Conservation (phyloP, 768 basidiomycete genomes). For the Collybiopsis confluens region DNA sequence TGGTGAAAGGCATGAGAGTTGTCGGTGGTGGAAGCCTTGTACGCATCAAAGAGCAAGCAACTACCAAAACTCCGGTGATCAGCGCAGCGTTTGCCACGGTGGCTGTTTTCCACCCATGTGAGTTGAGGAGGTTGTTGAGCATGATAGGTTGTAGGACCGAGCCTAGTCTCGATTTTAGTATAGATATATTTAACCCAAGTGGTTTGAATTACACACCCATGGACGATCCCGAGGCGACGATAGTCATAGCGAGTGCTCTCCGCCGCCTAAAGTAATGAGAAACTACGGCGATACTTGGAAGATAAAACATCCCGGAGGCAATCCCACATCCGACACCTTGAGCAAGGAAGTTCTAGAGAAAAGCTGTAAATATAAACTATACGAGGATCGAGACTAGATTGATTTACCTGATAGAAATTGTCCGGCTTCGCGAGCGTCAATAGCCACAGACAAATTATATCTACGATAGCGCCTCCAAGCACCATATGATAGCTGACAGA, state of each 20-base stretch:
- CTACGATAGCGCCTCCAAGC: slow-evolving; percentile 4
- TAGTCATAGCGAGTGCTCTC: slow-evolving; percentile 51
- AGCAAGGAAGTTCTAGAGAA: slow-evolving; percentile 36
- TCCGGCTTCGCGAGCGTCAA: slow-evolving; percentile 43
- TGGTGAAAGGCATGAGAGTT: slow-evolving; percentile 6
- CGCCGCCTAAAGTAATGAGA: slow-evolving; percentile 49
- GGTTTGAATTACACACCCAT: too few relatives aligned
- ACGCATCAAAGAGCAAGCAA: slow-evolving; percentile 36
- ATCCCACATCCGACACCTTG: slow-evolving; percentile 57
- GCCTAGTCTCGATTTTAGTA: too few relatives aligned
- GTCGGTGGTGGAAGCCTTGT: slow-evolving; percentile 32
- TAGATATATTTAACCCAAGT: too few relatives aligned
- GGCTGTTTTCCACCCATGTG: slow-evolving; percentile 36
- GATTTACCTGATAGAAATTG: slow-evolving; percentile 41
- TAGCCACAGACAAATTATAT: slow-evolving; percentile 37
- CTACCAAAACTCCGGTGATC: slow-evolving; percentile 30
- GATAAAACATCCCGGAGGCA: slow-evolving; percentile 51
- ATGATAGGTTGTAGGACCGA: slow-evolving; percentile 51
- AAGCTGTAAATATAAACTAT: neutral
- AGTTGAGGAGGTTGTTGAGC: slow-evolving; percentile 39
- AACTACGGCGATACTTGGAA: slow-evolving; percentile 48
- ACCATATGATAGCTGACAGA: neutral
- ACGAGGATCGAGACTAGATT: neutral
- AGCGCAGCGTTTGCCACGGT: slow-evolving; percentile 39
- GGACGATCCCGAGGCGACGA: slow-evolving; percentile 44